Base-by-base conservation (phyloP, 441 rosid species). In the Viola pubescens region DNA sequence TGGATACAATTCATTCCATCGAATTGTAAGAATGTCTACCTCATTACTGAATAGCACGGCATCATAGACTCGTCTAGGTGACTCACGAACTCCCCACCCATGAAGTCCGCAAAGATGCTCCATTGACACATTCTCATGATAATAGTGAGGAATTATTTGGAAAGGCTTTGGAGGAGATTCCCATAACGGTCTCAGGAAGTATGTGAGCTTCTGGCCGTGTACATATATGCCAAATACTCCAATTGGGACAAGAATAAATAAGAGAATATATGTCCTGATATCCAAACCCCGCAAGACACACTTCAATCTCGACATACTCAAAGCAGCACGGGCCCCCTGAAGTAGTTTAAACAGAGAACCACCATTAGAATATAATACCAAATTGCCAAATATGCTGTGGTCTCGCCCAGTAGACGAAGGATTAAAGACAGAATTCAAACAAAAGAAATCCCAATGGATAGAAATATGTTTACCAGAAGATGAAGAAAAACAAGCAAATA, bases 1-100 rank as follows among this genome's bases (percentile, higher is more conserved):
- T 6, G 98, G 98, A 65, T 84, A 84, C 63, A 89, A 77, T 75
- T 91, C 98, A 11, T 85, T 85, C 98, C 98, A 91, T 5, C 98
- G 82, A 53, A 91, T 58, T 0, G 77, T 81, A 40, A 89, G 81
- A 12, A 91, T 81, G 48, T 91, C 98, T 0, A 75, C 61, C 74
- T 91, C 98, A 39, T 87, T 85, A 52, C 81, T 91, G 77, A 91
- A 91, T 64, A 91, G 44, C 42, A 87, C 97, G 0, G 97, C 94
- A 75, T 91, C 98, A 44, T 71, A 91, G 34, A 91, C 95, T 4
- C 91, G 83, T 50, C 98, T 80, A 0, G 98, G 98, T 0, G 84
- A 78, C 47, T 89, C 95, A 6, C 98, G 91, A 60, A 81, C 68
- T 43, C 79, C 75, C 98, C 98, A 91, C 0, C 98, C 98, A 19